A percentile compares a stretch with the other conserved stretches of the same genome.
These are phyloP conservation scores for Fusarium temperatum DNA, from an alignment of 2,329 filamentous ascomycete species.

Conservation along the genomic window DNA sequence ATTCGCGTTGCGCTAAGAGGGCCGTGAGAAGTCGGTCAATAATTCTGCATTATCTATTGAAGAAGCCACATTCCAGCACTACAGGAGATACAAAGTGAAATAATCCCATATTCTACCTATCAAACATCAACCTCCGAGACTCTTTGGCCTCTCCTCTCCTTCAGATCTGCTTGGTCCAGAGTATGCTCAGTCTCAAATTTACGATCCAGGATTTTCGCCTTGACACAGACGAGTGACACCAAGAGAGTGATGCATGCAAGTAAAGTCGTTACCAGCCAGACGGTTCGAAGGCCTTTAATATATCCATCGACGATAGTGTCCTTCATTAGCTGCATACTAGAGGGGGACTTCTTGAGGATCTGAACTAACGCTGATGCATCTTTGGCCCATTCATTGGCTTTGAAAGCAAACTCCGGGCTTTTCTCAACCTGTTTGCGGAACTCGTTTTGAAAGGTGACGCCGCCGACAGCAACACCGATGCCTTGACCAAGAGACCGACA, in stretches of 20 bases:
- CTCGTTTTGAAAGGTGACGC: constrained; percentile 75
- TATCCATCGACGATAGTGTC: constrained; percentile 46
- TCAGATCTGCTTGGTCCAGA: not conserved
- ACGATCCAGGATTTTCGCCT: constrained; percentile 34
- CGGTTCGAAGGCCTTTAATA: constrained; percentile 44
- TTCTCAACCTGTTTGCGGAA: constrained; percentile 61
- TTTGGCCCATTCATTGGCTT: constrained; percentile 57
- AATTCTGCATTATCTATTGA: too few species aligned
- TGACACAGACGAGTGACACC: constrained; percentile 24
- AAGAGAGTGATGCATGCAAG: constrained; percentile 40
- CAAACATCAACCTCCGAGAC: constrained; percentile 8
- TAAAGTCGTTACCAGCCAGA: constrained; percentile 47
- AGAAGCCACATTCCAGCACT: not conserved
- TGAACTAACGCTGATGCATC: constrained; percentile 68
- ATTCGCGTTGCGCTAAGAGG: not conserved
- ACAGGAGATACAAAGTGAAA: not conserved
- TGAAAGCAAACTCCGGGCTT: constrained; percentile 55
- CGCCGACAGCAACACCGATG: constrained; percentile 72
- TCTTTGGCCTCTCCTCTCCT: not conserved
- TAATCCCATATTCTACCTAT: not conserved
- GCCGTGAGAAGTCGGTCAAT: not conserved
- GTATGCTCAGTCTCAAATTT: constrained; percentile 37
- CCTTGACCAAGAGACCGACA: constrained; percentile 67
- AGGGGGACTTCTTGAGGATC: constrained; percentile 54
- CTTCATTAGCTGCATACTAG: constrained; percentile 31